Evolutionary conservation across 2,329 filamentous ascomycete species (phyloP).

Genomic region (Claviceps monticola): DNA sequence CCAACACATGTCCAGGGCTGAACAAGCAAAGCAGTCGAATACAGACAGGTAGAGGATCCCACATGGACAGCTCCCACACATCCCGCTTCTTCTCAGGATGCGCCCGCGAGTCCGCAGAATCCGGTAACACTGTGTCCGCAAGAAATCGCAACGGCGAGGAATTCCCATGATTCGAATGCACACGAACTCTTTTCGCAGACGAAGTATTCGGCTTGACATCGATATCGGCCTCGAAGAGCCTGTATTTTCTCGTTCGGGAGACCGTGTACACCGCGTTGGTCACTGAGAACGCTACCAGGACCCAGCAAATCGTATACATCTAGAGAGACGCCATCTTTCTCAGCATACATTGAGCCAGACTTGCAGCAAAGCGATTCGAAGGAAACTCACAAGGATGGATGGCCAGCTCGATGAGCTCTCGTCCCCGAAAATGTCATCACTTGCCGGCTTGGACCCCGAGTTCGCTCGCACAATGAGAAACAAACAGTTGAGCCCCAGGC

Average conservation of each 20-base stretch:
- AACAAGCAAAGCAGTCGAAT: constrained; percentile 79
- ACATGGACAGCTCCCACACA: constrained; percentile 89
- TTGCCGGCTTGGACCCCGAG: constrained; percentile 36
- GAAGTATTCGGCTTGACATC: constrained; percentile 65
- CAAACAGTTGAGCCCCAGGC: constrained; percentile 60
- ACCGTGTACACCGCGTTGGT: constrained; percentile 74
- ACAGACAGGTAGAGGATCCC: constrained; percentile 81
- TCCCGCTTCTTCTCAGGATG: constrained; percentile 72
- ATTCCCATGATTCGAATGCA: constrained; percentile 67
- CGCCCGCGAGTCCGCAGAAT: constrained; percentile 66
- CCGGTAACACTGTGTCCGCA: constrained; percentile 49
- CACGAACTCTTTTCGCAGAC: constrained; percentile 75
- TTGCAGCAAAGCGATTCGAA: no score
- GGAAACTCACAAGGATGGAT: constrained; percentile 33
- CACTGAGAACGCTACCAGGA: constrained; percentile 51
- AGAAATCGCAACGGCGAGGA: constrained; percentile 70
- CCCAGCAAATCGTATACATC: constrained; percentile 58
- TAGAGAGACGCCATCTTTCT: constrained; percentile 17
- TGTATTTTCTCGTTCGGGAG: constrained; percentile 69
- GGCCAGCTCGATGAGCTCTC: constrained; percentile 51
- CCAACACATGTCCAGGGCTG: constrained; percentile 81
- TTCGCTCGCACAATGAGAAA: constrained; percentile 79
- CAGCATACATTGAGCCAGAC: not conserved
- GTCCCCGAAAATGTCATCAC: constrained; percentile 79
- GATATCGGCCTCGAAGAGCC: constrained; percentile 78